A percentile compares a stretch with the other conserved stretches of the same genome.
Conservation (phyloP, 2,329 filamentous ascomycete species). For the Exophiala aquamarina region DNA sequence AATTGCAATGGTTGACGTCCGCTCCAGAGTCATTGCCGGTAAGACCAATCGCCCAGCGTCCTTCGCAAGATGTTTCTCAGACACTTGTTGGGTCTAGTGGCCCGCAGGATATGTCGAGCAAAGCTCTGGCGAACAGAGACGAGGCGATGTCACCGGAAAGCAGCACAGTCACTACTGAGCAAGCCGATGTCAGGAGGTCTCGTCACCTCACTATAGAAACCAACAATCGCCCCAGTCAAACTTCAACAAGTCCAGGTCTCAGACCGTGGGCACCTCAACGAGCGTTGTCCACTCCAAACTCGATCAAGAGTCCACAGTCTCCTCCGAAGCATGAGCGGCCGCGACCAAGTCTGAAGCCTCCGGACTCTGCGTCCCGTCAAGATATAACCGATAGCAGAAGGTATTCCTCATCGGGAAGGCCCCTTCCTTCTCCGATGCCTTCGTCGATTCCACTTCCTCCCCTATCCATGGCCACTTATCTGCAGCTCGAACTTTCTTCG, state of each 20-base stretch:
- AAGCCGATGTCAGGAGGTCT: constrained; percentile 11
- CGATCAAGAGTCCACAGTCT: constrained; percentile 17
- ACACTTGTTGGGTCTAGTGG: too few relatives aligned
- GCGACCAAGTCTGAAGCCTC: constrained; percentile 19
- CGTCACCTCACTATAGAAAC: constrained; percentile 25
- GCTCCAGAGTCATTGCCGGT: constrained; percentile 56
- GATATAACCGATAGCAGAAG: constrained; percentile 15
- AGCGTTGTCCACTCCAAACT: constrained; percentile 14
- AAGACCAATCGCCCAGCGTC: constrained; percentile 38
- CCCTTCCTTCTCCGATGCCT: constrained; percentile 49
- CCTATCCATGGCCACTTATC: constrained; percentile 62
- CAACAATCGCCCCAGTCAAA: constrained; percentile 4
- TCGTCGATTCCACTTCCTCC: constrained; percentile 60
- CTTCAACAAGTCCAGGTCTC: constrained; percentile 6
- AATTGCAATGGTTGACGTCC: constrained; percentile 56
- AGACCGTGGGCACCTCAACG: constrained; percentile 12
- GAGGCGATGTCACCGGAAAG: constrained; percentile 25
- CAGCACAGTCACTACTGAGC: constrained; percentile 25
- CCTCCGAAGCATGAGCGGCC: constrained; percentile 15
- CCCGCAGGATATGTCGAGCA: too few relatives aligned
- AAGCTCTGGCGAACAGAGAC: too few relatives aligned
- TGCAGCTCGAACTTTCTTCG: constrained; percentile 65
- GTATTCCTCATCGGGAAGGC: constrained; percentile 26
- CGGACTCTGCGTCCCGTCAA: constrained; percentile 5
- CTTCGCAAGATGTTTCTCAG: constrained; percentile 25